Conservation (phyloP, 2,329 filamentous ascomycete genomes). For the Fonsecaea erecta region DNA sequence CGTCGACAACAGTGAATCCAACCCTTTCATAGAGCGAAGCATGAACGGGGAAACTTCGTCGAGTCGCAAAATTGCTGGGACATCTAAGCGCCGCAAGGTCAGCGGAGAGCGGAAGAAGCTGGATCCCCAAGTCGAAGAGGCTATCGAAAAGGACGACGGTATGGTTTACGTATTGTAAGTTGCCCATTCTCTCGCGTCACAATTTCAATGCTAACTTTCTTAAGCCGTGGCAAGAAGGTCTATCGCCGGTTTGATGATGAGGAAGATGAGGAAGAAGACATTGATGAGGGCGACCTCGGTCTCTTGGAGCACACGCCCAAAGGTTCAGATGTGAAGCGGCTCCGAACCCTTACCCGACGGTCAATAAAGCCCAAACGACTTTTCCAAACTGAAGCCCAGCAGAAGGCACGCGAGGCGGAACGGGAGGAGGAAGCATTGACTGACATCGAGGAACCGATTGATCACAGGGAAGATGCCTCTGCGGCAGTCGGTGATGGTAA, state of each 20-base stretch:
- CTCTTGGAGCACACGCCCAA: slow-evolving; percentile 48
- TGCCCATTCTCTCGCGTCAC: slow-evolving; percentile 4
- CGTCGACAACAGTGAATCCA: slow-evolving; percentile 56
- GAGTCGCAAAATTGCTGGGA: slow-evolving; percentile 38
- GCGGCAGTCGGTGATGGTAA: not conserved
- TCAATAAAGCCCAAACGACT: slow-evolving; percentile 65
- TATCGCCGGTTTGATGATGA: slow-evolving; percentile 60
- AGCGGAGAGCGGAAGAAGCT: slow-evolving; percentile 30
- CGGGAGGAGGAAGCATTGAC: slow-evolving; percentile 60
- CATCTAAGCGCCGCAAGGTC: slow-evolving; percentile 47
- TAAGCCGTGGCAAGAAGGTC: slow-evolving; percentile 65
- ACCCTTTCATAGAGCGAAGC: slow-evolving; percentile 58
- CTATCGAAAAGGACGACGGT: slow-evolving; percentile 59
- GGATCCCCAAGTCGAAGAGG: slow-evolving; percentile 55
- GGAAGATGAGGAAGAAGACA: slow-evolving; percentile 48
- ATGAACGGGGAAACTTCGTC: slow-evolving; percentile 43
- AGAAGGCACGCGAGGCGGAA: slow-evolving; percentile 45
- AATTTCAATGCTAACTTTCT: slow-evolving; percentile 19
- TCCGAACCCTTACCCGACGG: slow-evolving; percentile 61
- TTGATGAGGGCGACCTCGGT: slow-evolving; percentile 48
- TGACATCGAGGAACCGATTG: slow-evolving; percentile 55
- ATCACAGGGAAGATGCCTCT: slow-evolving; percentile 9
- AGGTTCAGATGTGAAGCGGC: slow-evolving; percentile 40
- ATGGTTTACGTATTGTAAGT: slow-evolving; percentile 68
- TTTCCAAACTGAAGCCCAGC: slow-evolving; percentile 56